Base-by-base conservation (phyloP, 2,329 filamentous ascomycete genomes). In the Monosporascus sp. region DNA sequence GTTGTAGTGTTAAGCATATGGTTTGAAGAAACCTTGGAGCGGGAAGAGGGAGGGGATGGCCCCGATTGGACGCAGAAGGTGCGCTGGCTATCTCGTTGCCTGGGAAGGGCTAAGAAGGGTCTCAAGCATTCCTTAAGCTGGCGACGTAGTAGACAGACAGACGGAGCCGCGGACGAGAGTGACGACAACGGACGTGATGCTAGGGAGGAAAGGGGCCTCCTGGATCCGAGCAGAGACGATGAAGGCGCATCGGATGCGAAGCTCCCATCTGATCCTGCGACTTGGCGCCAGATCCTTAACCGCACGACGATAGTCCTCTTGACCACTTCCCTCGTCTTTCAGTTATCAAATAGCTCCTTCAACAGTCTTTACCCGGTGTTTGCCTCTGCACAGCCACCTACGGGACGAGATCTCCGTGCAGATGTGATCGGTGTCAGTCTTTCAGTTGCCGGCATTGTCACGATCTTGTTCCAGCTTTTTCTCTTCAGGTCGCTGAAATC, bases 301-400 rank as follows among this genome's bases (percentile, higher is more conserved):
- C 80, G 85, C 53, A 91, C 94, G 54, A 96, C 91, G 0, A 68
- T 97, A 14, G 75, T 95, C 3, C 80, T 99, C 0, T 80, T 99
- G 6, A 68, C 83, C 50, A 95, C 92, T 0, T 97, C 96, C 65
- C 82, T 97, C 44, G 87, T 97, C 48, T 99, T 97, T 66, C 92
- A 97, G 64, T 79, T 99, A 5, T 86, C 89, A 55, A 97, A 97
- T 69, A 90, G 97, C 59, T 91, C 90, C 3, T 99, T 92, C 79
- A 97, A 96, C 71, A 93, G 90, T 18, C 76, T 99, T 0, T 99
- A 95, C 63, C 94, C 94, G 1, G 93, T 97, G 51, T 99, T 97
- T 63, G 89, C 87, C 1, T 85, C 92, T 51, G 84, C 88, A 0
- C 70, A 80, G 1, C 77, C 84, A 0, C 94, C 94, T 0, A 86